phyloP scores from a whole-genome alignment of 2,329 filamentous ascomycete species.

The Pleoardoris graminearum region DNA sequence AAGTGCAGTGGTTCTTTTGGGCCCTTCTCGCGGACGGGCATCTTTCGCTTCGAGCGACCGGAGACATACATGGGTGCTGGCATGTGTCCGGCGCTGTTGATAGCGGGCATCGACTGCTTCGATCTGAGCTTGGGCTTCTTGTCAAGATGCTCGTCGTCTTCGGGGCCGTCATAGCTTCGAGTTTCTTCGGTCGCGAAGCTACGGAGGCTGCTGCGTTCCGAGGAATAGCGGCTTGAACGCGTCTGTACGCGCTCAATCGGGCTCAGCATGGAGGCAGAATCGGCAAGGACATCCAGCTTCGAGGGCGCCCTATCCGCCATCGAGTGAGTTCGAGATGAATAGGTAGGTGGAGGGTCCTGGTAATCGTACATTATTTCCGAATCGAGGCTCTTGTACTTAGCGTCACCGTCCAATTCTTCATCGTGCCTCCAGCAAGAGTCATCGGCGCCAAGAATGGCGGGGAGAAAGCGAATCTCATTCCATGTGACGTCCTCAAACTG shows the following conservation, averaged over 20 bases:
- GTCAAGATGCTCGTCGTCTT: conserved; percentile 44
- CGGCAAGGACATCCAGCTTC: conserved; percentile 44
- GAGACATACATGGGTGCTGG: conserved; percentile 44
- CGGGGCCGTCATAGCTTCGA: conserved; percentile 16
- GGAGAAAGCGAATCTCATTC: conserved; percentile 46
- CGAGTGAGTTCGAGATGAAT: conserved; percentile 48
- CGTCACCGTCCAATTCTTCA: conserved; percentile 44
- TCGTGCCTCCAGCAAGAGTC: conserved; percentile 47
- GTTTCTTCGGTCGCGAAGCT: conserved; percentile 42
- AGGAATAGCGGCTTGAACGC: conserved; percentile 29
- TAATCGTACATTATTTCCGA: conserved; percentile 50
- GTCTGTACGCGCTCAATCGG: conserved; percentile 38
- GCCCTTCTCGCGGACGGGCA: conserved; percentile 45
- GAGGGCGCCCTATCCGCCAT: conserved; percentile 43
- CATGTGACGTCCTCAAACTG: conserved; percentile 47
- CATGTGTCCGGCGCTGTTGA: conserved; percentile 28
- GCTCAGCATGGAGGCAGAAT: conserved; percentile 43
- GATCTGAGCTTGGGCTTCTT: conserved; percentile 47
- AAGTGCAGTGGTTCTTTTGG: conserved; percentile 46
- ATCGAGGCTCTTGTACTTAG: conserved; percentile 44
- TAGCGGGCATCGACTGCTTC: conserved; percentile 41
- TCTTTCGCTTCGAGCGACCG: conserved; percentile 48
- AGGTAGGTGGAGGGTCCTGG: conserved; percentile 48
- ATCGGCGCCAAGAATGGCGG: conserved; percentile 35
- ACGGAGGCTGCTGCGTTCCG: conserved; percentile 42